Conservation (phyloP, 1,139 yeast species). For the Nakaseomyces nivariensis region DNA sequence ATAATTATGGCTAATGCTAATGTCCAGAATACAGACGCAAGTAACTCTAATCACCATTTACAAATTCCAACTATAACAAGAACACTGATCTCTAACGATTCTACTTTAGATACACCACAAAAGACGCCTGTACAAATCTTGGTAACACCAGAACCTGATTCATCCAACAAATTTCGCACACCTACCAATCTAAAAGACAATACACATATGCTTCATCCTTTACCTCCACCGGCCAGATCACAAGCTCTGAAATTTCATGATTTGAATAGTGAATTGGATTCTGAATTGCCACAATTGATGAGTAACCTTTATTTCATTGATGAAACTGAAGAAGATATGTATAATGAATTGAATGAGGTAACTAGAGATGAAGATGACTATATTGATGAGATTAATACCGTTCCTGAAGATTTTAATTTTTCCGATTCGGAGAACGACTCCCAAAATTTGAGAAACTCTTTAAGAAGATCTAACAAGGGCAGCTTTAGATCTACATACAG, state of each 20-base stretch:
- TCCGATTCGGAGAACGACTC: conserved; percentile 30
- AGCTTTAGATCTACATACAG: conserved; percentile 29
- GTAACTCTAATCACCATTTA: neutral
- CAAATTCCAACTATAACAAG: neutral
- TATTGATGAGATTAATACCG: conserved; percentile 45
- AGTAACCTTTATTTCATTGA: conserved; percentile 28
- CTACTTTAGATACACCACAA: neutral
- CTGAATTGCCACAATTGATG: conserved; percentile 26
- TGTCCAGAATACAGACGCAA: neutral
- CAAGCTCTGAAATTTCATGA: conserved; percentile 27
- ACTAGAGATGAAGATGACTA: conserved; percentile 20
- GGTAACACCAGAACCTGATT: conserved; percentile 5
- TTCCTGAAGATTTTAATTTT: conserved; percentile 54
- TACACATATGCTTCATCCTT: conserved; percentile 1
- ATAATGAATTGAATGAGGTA: conserved; percentile 12
- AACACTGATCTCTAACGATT: neutral
- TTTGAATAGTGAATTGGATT: conserved; percentile 24
- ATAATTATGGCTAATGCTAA: neutral
- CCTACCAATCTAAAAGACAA: conserved; percentile 2
- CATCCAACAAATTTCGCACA: neutral
- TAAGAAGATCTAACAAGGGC: conserved; percentile 7
- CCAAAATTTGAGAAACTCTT: conserved; percentile 2
- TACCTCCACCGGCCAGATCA: conserved; percentile 25
- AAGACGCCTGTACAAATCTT: conserved; percentile 9
- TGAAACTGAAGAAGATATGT: conserved; percentile 28